Conservation (phyloP, 139 green algal species). For the Trebouxia sp. region DNA sequence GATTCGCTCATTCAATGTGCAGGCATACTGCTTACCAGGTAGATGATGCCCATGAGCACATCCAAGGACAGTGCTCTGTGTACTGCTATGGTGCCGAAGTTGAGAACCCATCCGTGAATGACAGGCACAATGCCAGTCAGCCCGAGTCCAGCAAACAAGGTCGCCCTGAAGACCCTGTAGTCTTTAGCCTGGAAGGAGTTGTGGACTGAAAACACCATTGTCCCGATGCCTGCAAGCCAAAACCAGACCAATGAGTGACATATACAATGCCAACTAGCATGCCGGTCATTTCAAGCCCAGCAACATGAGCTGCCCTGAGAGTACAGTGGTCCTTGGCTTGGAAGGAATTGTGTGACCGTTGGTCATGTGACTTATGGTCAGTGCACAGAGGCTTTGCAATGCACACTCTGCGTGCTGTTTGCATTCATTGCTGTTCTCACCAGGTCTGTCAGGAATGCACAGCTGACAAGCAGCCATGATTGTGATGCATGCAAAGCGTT, state of each 20-base stretch:
- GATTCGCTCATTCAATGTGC: too few species aligned
- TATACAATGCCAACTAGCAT: too few species aligned
- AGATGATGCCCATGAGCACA: conserved; percentile 82
- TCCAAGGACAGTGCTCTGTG: conserved; percentile 59
- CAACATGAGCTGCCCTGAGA: conserved; percentile 73
- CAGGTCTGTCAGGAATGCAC: too few species aligned
- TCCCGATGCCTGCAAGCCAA: conserved; percentile 53
- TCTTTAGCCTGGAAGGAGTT: conserved; percentile 65
- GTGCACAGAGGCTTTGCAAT: not conserved
- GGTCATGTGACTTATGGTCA: too few species aligned
- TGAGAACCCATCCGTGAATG: conserved; percentile 60
- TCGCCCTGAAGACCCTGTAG: conserved; percentile 70
- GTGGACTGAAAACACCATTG: conserved; percentile 71
- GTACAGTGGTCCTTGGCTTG: conserved; percentile 64
- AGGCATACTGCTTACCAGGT: conserved; percentile 77
- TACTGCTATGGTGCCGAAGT: conserved; percentile 52
- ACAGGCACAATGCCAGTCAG: conserved; percentile 81
- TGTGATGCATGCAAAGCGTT: too few species aligned
- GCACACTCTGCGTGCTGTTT: not conserved
- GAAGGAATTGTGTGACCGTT: conserved; percentile 66
- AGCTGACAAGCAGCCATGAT: too few species aligned
- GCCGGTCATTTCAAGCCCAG: too few species aligned
- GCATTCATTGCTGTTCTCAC: too few species aligned
- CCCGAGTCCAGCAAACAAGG: conserved; percentile 79
- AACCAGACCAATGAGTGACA: too few species aligned